These are phyloP conservation scores for Pichia sorboxylosa DNA, from an alignment of 1,139 yeast genomes.

Conservation along the genomic window DNA sequence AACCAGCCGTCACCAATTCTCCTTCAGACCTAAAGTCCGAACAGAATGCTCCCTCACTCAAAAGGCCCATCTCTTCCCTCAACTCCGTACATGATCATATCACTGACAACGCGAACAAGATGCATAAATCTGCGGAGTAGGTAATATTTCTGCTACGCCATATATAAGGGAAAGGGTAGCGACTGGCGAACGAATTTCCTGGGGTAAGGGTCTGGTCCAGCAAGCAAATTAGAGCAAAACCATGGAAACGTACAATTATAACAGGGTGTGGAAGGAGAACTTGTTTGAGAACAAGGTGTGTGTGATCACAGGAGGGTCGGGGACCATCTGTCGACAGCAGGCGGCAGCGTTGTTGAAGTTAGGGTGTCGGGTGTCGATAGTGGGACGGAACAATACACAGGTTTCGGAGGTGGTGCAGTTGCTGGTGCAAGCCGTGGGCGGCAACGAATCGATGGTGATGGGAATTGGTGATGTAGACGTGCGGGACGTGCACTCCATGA, in stretches of 20 bases:
- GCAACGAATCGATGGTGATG: slow-evolving; percentile 41
- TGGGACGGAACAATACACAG: slow-evolving; percentile 63
- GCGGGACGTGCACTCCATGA: slow-evolving; percentile 47
- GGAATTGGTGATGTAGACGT: slow-evolving; percentile 70
- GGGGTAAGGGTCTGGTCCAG: no score
- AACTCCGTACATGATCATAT: no score
- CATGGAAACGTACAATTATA: slow-evolving; percentile 12
- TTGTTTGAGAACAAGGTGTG: slow-evolving; percentile 74
- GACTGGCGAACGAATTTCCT: no score
- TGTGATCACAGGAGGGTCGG: slow-evolving; percentile 91
- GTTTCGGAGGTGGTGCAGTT: slow-evolving; percentile 62
- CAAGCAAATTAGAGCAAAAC: no score
- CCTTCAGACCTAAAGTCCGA: no score
- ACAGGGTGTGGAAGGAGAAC: slow-evolving; percentile 35
- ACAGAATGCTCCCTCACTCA: no score
- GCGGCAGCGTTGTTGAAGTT: slow-evolving; percentile 68
- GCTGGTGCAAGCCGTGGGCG: slow-evolving; percentile 37
- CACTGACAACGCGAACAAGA: no score
- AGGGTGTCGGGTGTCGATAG: slow-evolving; percentile 78
- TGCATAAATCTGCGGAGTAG: no score
- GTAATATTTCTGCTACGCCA: no score
- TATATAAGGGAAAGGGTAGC: no score
- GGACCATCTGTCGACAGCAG: slow-evolving; percentile 81
- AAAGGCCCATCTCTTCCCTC: no score
- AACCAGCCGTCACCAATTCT: no score